phyloP scores from a whole-genome alignment of 441 rosid genomes.

The Omphalea diandra region DNA sequence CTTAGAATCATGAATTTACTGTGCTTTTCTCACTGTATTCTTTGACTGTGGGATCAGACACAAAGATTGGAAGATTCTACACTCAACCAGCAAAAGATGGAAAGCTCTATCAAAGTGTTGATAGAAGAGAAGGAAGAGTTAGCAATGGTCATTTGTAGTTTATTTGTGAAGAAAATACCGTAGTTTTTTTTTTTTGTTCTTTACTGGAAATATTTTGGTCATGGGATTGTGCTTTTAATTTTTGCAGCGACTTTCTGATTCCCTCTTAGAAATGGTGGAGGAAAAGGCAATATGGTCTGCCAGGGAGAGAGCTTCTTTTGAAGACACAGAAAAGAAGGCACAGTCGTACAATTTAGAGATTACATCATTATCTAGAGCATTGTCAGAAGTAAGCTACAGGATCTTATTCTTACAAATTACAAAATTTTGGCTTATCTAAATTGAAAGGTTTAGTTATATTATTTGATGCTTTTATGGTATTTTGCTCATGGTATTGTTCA shows the following conservation, averaged over 20 bases:
- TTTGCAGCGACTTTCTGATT: conserved; percentile 77
- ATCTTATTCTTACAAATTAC: neutral
- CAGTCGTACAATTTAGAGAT: conserved; percentile 42
- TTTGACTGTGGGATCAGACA: conserved; percentile 42
- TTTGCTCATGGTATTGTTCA: neutral
- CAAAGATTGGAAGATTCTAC: conserved; percentile 61
- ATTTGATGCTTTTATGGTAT: neutral
- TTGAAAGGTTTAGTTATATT: neutral
- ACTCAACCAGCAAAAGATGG: conserved; percentile 51
- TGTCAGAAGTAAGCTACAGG: conserved; percentile 53
- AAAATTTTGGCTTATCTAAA: neutral
- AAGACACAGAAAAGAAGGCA: conserved; percentile 62
- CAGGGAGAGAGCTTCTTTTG: conserved; percentile 66
- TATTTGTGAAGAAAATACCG: conserved; percentile 3
- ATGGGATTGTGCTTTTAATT: conserved; percentile 20
- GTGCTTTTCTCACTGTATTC: conserved; percentile 11
- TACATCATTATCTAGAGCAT: conserved; percentile 43
- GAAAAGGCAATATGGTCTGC: conserved; percentile 82
- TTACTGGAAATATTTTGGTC: conserved; percentile 11
- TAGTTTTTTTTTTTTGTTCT: conserved; percentile 2
- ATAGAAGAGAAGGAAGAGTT: conserved; percentile 87
- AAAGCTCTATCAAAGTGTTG: conserved; percentile 47
- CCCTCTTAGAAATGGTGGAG: conserved; percentile 91
- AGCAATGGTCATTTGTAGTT: conserved; percentile 57
- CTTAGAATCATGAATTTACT: neutral